Evolutionary conservation across 176 grass and related monocot species (phyloP).

Genomic region (Panicum miliaceum): DNA sequence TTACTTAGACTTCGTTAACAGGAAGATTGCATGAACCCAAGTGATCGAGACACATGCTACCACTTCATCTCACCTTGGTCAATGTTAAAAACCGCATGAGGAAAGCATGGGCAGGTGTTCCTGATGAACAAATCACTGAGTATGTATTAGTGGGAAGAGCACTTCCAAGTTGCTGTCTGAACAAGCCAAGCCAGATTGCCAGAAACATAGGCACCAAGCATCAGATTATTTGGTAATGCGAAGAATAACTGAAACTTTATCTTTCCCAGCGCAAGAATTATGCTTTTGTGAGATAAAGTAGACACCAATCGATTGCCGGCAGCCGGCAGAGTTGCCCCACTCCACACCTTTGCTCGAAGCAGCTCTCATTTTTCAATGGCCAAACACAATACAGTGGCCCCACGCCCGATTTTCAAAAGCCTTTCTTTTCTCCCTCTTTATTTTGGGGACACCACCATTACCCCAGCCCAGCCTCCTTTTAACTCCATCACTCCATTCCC

Average conservation of each 20-base stretch:
- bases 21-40: slow-evolving; percentile 25
- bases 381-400: slow-evolving; percentile 42
- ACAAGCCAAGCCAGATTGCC: slow-evolving; percentile 24
- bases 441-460: slow-evolving; percentile 39
- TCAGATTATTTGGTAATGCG: slow-evolving; percentile 12
- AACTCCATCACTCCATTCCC: slow-evolving; percentile 60
- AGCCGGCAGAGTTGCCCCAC: slow-evolving; percentile 30
- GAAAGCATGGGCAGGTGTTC: slow-evolving; percentile 12
- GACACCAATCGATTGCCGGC: slow-evolving; percentile 3
- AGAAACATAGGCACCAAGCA: slow-evolving; percentile 35
- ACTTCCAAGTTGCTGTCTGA: neutral
- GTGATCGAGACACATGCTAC: neutral
- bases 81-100: neutral
- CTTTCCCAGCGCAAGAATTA: slow-evolving; percentile 50
- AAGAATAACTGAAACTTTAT: slow-evolving; percentile 32
- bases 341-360: slow-evolving; percentile 54
- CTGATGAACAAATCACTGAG: neutral
- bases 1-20: neutral
- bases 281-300: slow-evolving; percentile 53
- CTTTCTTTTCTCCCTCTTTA: slow-evolving; percentile 45
- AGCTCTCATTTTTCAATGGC: slow-evolving; percentile 39
- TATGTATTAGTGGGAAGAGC: slow-evolving; percentile 28
- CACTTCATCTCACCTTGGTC: neutral
- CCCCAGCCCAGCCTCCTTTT: slow-evolving; percentile 50
- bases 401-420: slow-evolving; percentile 56